phyloP scores from a whole-genome alignment of 2,329 filamentous ascomycete species.

The Xylaria sp. region DNA sequence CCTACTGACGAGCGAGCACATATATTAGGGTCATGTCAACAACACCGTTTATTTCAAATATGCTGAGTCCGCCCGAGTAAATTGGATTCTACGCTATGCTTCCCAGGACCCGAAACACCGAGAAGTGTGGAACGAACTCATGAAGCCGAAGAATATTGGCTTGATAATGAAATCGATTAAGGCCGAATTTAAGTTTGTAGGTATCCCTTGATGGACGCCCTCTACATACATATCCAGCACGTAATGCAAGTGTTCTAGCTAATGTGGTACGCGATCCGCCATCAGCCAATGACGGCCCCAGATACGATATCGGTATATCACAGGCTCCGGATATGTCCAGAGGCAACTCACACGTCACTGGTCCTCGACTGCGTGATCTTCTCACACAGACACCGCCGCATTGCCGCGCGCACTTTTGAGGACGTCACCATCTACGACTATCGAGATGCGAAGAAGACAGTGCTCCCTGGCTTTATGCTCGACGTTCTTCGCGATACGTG shows the following conservation, averaged over 20 bases:
- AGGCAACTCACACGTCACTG: slow-evolving; percentile 59
- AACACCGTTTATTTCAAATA: slow-evolving; percentile 86
- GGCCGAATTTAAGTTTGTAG: slow-evolving; percentile 87
- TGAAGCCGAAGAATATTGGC: slow-evolving; percentile 73
- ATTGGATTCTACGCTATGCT: slow-evolving; percentile 79
- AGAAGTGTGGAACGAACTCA: slow-evolving; percentile 73
- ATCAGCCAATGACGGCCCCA: slow-evolving; percentile 83
- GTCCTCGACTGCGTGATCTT: slow-evolving; percentile 72
- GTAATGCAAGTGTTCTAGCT: not conserved
- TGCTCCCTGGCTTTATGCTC: slow-evolving; percentile 69
- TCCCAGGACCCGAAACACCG: slow-evolving; percentile 69
- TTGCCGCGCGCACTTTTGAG: slow-evolving; percentile 79
- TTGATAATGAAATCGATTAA: slow-evolving; percentile 83
- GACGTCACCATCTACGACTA: slow-evolving; percentile 86
- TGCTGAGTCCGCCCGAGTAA: slow-evolving; percentile 82
- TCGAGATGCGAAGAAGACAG: slow-evolving; percentile 63
- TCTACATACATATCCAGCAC: not conserved
- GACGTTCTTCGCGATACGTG: slow-evolving; percentile 69
- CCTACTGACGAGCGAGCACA: slow-evolving; percentile 20
- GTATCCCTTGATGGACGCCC: slow-evolving; percentile 48
- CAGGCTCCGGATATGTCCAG: slow-evolving; percentile 70
- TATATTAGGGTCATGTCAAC: slow-evolving; percentile 76
- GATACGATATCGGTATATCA: slow-evolving; percentile 87
- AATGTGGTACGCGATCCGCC: slow-evolving; percentile 5
- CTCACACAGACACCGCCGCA: slow-evolving; percentile 77